Evolutionary conservation across 768 basidiomycete species (phyloP).

Genomic region (Pulveroboletus sp.): DNA sequence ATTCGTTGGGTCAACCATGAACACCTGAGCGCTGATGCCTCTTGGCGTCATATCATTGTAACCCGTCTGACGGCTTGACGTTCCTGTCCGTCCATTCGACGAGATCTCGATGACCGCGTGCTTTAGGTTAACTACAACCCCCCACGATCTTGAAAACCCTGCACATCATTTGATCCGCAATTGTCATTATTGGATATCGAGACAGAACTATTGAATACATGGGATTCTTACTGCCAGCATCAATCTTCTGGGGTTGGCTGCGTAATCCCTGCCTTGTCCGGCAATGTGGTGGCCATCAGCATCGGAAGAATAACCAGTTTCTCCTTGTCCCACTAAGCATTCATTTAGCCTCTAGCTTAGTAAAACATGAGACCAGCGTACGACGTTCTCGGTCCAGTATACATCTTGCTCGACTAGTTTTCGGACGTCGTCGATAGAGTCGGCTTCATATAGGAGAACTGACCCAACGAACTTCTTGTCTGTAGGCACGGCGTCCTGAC

Average conservation of each 20-base stretch:
- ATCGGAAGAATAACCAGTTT: slow-evolving; percentile 49
- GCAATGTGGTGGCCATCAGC: slow-evolving; percentile 35
- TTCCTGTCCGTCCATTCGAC: not conserved
- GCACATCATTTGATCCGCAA: slow-evolving; percentile 8
- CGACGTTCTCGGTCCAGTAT: slow-evolving; percentile 42
- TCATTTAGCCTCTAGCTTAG: not conserved
- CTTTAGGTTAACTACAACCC: not conserved
- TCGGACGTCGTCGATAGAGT: slow-evolving; percentile 43
- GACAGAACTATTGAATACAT: not conserved
- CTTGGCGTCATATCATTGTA: not conserved
- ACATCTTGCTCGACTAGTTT: slow-evolving; percentile 40
- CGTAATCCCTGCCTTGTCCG: slow-evolving; percentile 21
- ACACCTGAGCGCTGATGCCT: not conserved
- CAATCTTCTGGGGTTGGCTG: slow-evolving; percentile 22
- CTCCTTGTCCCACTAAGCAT: slow-evolving; percentile 53
- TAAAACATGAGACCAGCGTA: slow-evolving; percentile 26
- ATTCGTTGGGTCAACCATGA: not conserved
- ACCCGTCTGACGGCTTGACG: not conserved
- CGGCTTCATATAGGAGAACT: slow-evolving; percentile 50
- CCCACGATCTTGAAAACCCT: not conserved
- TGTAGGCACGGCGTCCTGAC: slow-evolving; percentile 39
- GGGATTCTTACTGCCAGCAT: not conserved
- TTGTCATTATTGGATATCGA: too few species aligned
- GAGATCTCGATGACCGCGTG: not conserved
- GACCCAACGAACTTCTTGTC: slow-evolving; percentile 63